phyloP scores from a whole-genome alignment of 257 asterid genomes.

The Solanum clarkiae region DNA sequence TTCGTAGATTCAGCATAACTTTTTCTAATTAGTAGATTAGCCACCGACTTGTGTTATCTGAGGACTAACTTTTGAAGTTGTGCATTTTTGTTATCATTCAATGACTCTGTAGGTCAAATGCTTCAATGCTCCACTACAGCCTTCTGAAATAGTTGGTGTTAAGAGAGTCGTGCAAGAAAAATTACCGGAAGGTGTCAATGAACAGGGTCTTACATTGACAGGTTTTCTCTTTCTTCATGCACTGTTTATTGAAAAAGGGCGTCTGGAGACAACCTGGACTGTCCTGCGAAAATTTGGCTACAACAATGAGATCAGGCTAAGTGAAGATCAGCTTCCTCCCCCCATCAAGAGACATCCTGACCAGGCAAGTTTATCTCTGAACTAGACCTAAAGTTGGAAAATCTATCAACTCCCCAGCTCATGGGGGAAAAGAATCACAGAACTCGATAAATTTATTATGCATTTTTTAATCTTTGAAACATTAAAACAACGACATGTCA shows the following conservation, averaged over 20 bases:
- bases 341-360: slow-evolving; percentile 74
- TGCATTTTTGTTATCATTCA: neutral
- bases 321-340: slow-evolving; percentile 78
- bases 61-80: neutral
- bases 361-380: slow-evolving; percentile 40
- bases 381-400: neutral
- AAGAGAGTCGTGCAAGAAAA: slow-evolving; percentile 95
- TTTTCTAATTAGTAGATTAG: neutral
- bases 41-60: neutral
- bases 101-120: slow-evolving; percentile 65
- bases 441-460: neutral
- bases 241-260: slow-evolving; percentile 89
- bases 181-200: slow-evolving; percentile 79
- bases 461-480: neutral
- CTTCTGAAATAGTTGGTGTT: slow-evolving; percentile 85
- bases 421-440: neutral
- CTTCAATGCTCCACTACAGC: slow-evolving; percentile 91
- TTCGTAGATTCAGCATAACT: neutral
- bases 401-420: neutral
- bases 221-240: slow-evolving; percentile 98
- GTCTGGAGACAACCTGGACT: slow-evolving; percentile 95
- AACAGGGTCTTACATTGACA: slow-evolving; percentile 83
- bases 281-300: slow-evolving; percentile 94
- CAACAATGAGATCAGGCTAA: slow-evolving; percentile 83
- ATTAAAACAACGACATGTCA: neutral